Evolutionary conservation across 768 basidiomycete genomes (phyloP).

Genomic region (Mycena rebaudengoi): DNA sequence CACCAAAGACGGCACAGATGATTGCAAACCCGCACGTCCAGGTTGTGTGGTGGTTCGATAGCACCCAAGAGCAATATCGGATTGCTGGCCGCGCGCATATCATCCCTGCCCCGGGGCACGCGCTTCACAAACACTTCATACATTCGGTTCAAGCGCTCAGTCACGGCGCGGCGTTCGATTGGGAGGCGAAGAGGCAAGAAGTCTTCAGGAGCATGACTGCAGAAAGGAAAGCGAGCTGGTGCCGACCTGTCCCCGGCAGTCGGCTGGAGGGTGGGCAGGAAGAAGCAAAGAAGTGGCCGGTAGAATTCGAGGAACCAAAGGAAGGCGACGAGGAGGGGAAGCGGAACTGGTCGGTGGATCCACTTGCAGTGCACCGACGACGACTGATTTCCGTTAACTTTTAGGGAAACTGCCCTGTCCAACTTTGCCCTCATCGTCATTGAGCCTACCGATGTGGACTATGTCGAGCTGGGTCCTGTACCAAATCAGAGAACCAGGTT

Average conservation of each 20-base stretch:
- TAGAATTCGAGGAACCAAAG: slow-evolving; percentile 54
- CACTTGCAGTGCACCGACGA: too few species aligned
- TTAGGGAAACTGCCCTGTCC: slow-evolving; percentile 60
- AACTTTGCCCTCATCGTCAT: slow-evolving; percentile 80
- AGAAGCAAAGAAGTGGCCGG: slow-evolving; percentile 71
- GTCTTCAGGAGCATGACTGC: slow-evolving; percentile 67
- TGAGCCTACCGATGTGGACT: slow-evolving; percentile 77
- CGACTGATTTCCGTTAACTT: too few species aligned
- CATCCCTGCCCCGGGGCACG: slow-evolving; percentile 57
- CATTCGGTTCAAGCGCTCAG: slow-evolving; percentile 39
- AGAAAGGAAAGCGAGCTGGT: slow-evolving; percentile 77
- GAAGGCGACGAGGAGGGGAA: slow-evolving; percentile 52
- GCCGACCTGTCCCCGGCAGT: slow-evolving; percentile 71
- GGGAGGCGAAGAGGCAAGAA: slow-evolving; percentile 71
- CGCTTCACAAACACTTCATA: slow-evolving; percentile 44
- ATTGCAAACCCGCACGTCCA: slow-evolving; percentile 60
- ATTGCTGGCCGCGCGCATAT: slow-evolving; percentile 65
- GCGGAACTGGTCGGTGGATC: too few species aligned
- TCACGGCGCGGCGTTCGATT: slow-evolving; percentile 56
- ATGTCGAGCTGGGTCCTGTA: slow-evolving; percentile 62
- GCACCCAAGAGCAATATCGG: slow-evolving; percentile 77
- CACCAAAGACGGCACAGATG: slow-evolving; percentile 72
- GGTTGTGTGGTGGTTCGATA: slow-evolving; percentile 78
- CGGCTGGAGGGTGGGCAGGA: slow-evolving; percentile 59
- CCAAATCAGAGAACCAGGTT: slow-evolving; percentile 71